phyloP scores from a whole-genome alignment of 257 asterid species.

The Scutellaria barbata region DNA sequence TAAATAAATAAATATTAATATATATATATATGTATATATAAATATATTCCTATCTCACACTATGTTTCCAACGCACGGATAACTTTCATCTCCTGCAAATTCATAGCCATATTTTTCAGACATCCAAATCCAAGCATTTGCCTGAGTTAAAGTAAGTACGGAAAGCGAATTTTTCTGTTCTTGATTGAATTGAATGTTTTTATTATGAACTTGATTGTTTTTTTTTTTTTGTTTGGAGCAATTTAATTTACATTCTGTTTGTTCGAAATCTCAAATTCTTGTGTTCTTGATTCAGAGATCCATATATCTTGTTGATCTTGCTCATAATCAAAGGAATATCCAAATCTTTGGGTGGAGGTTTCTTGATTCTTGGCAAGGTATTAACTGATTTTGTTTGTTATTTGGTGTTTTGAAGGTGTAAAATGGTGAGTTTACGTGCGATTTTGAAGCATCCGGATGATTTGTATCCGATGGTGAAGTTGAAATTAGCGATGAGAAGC shows the following conservation, averaged over 20 bases:
- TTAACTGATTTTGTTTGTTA: slow-evolving; percentile 20
- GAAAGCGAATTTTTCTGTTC: background rate
- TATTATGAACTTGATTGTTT: background rate
- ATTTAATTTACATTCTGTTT: background rate
- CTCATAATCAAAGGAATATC: background rate
- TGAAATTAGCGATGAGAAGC: slow-evolving; percentile 66
- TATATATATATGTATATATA: background rate
- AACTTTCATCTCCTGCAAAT: background rate
- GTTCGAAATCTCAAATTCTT: background rate
- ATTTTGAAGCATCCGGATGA: slow-evolving; percentile 87
- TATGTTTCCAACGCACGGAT: slow-evolving; percentile 6
- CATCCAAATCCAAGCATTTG: slow-evolving; percentile 32
- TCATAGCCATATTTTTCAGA: slow-evolving; percentile 21
- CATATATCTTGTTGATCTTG: background rate
- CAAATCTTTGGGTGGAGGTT: slow-evolving; percentile 26
- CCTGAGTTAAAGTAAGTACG: slow-evolving; percentile 28
- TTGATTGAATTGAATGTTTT: background rate
- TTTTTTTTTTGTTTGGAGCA: background rate
- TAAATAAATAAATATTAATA: background rate
- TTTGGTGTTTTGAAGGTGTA: slow-evolving; percentile 36
- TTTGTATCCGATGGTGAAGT: slow-evolving; percentile 78
- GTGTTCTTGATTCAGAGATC: slow-evolving; percentile 5
- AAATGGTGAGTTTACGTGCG: slow-evolving; percentile 76
- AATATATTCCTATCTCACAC: background rate
- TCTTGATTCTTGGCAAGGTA: slow-evolving; percentile 21